Evolutionary conservation across 495 filamentous ascomycete genomes (phyloP).

Genomic region (Astrocystis sublimbata): DNA sequence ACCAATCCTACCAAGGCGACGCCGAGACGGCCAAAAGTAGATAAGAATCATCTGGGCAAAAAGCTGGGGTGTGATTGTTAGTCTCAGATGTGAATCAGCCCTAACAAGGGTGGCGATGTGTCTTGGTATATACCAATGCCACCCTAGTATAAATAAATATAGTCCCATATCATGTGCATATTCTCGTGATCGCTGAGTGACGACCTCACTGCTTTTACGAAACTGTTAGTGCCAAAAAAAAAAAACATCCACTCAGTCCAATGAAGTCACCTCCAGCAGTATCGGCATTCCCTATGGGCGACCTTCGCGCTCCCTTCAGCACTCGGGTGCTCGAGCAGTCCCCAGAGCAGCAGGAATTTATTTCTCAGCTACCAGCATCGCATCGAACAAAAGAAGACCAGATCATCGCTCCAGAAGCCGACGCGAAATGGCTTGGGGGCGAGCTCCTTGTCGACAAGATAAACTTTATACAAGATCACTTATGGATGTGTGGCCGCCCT

Average conservation of each 20-base stretch:
- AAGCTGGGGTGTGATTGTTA: no score
- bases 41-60: background rate
- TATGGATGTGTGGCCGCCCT: slow-evolving; percentile 54
- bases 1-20: background rate
- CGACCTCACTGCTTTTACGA: background rate
- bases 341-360: slow-evolving; percentile 12
- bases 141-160: slow-evolving; percentile 6
- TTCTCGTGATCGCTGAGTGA: background rate
- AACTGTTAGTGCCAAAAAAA: background rate
- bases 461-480: slow-evolving; percentile 36
- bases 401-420: slow-evolving; percentile 23
- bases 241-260: background rate
- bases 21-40: background rate
- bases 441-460: slow-evolving; percentile 38
- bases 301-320: slow-evolving; percentile 22
- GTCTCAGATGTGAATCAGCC: slow-evolving; percentile 13
- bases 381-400: slow-evolving; percentile 27
- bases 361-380: slow-evolving; percentile 30
- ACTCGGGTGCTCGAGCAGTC: slow-evolving; percentile 19
- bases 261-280: background rate
- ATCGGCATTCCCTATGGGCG: slow-evolving; percentile 14
- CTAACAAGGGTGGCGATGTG: slow-evolving; percentile 6
- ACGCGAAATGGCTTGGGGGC: slow-evolving; percentile 21
- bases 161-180: background rate
- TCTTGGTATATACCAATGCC: background rate